Conservation (phyloP, 169 alveolate genomes). For the Plasmodium blacklocki region DNA sequence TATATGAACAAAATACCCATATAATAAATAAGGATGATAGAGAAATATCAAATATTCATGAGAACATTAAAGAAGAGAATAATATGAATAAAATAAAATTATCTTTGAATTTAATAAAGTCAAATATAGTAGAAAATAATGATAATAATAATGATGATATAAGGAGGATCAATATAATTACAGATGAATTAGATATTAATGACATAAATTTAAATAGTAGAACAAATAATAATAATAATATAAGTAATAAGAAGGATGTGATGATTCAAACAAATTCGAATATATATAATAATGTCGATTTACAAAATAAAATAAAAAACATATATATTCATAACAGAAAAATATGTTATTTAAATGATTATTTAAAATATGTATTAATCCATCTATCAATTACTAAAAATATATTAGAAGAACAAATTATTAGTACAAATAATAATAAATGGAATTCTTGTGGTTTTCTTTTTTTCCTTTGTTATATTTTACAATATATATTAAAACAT, state of each 20-base stretch:
- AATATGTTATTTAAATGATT: constrained; percentile 34
- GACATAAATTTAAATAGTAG: not conserved
- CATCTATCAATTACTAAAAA: constrained; percentile 23
- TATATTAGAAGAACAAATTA: constrained; percentile 34
- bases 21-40: not conserved
- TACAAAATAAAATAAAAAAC: constrained; percentile 48
- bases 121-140: not conserved
- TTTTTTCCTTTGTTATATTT: constrained; percentile 43
- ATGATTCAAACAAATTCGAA: not conserved
- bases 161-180: not conserved
- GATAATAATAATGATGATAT: not conserved
- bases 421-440: constrained; percentile 22
- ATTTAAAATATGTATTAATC: constrained; percentile 54
- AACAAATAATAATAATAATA: too few relatives aligned
- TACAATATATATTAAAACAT: constrained; percentile 50
- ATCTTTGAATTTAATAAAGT: not conserved
- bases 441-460: constrained; percentile 45
- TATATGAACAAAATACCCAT: not conserved
- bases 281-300: constrained; percentile 21
- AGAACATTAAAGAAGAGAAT: not conserved
- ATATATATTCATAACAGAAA: constrained; percentile 22
- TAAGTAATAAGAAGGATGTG: not conserved
- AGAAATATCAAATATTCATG: not conserved
- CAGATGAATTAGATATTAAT: not conserved
- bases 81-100: not conserved